These are phyloP conservation scores for Sporothrix pseudoabietina DNA, from an alignment of 2,329 filamentous ascomycete species.

Conservation along the genomic window DNA sequence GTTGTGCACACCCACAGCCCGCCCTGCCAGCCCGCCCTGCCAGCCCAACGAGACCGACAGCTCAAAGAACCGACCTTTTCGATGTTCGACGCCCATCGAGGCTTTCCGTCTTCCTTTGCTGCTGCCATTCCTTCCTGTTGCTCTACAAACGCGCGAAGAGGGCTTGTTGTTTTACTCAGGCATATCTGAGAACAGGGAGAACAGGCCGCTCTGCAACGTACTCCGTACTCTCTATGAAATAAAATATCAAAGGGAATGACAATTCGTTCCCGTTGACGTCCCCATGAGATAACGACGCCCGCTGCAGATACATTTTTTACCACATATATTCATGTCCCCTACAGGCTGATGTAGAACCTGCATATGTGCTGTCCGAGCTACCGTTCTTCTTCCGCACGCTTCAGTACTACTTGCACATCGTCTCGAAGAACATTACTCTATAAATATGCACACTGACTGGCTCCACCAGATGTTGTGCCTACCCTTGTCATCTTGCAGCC, in stretches of 20 bases:
- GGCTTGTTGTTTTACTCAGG: too few relatives aligned
- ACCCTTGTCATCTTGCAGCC: slow-evolving; percentile 1
- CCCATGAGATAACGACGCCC: neutral
- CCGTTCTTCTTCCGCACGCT: neutral
- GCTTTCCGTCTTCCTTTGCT: neutral
- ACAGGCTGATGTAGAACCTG: neutral
- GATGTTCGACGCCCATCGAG: neutral
- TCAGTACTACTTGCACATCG: neutral
- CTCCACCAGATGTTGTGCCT: slow-evolving; percentile 14
- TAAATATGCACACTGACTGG: slow-evolving; percentile 6
- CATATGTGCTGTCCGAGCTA: neutral
- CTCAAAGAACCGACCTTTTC: neutral
- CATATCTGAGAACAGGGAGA: neutral
- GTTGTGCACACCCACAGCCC: neutral
- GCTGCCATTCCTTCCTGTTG: neutral
- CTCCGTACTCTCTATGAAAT: neutral
- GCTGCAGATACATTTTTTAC: too few relatives aligned
- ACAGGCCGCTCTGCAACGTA: neutral
- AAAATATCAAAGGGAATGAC: neutral
- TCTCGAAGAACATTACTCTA: neutral
- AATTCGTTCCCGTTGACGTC: neutral
- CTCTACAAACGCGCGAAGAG: neutral
- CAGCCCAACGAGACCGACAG: neutral
- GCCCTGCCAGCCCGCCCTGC: neutral
- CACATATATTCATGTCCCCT: neutral